Conservation (phyloP, 148 eudicot species). For the Simmondsia chinensis region DNA sequence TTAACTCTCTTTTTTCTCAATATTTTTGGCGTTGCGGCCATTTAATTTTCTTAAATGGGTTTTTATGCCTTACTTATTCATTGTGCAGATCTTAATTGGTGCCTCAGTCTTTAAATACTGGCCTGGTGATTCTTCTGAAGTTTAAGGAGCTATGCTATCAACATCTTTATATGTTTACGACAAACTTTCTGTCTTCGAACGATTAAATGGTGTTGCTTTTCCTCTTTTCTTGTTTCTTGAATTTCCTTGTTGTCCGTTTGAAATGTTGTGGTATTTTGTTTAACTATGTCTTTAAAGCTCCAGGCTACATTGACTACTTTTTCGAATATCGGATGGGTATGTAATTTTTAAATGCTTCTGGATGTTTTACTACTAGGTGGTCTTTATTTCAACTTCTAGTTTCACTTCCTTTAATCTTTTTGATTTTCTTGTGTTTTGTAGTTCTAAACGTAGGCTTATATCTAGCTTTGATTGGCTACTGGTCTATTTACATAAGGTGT, state of each 20-base stretch:
- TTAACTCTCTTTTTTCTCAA: no score
- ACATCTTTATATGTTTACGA: conserved; percentile 45
- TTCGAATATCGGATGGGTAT: conserved; percentile 8
- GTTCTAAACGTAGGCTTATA: no score
- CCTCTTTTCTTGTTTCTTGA: conserved; percentile 8
- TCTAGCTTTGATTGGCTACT: no score
- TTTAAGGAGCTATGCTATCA: conserved; percentile 72
- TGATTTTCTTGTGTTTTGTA: neutral
- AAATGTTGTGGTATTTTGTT: conserved; percentile 27
- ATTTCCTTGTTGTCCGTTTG: conserved; percentile 9
- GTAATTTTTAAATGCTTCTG: conserved; percentile 22
- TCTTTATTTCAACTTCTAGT: conserved; percentile 2
- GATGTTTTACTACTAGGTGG: conserved; percentile 19
- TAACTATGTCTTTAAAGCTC: conserved; percentile 21
- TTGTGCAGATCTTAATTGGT: conserved; percentile 84
- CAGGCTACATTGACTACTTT: conserved; percentile 10
- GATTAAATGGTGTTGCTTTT: conserved; percentile 26
- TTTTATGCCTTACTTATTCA: conserved; percentile 48
- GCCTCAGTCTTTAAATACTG: conserved; percentile 71
- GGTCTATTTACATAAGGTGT: no score
- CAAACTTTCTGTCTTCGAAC: conserved; percentile 39
- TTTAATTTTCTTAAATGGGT: conserved; percentile 23
- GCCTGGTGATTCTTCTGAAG: conserved; percentile 84
- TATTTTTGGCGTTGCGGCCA: no score
- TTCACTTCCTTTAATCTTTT: neutral